phyloP scores from a whole-genome alignment of 108 stramenopile species.

The Schizochytrium sp. region DNA sequence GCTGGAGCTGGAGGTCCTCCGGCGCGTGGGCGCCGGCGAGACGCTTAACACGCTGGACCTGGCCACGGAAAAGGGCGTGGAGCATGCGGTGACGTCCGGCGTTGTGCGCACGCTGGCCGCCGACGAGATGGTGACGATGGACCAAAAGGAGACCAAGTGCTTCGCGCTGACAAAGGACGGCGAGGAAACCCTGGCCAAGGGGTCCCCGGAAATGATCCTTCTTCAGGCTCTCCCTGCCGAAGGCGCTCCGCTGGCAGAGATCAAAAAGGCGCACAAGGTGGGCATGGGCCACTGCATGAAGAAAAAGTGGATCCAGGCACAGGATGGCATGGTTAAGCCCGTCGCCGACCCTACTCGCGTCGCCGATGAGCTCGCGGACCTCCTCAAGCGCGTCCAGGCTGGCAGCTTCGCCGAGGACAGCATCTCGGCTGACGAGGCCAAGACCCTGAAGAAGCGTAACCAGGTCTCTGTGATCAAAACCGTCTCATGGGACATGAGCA shows the following conservation, averaged over 20 bases:
- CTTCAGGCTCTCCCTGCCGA: slow-evolving; percentile 58
- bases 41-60: not conserved
- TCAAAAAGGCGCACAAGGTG: slow-evolving; percentile 73
- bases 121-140: slow-evolving; percentile 66
- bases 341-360: slow-evolving; percentile 33
- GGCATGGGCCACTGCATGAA: slow-evolving; percentile 89
- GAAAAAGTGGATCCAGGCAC: slow-evolving; percentile 81
- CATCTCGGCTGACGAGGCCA: not conserved
- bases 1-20: not conserved
- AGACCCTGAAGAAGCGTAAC: slow-evolving; percentile 42
- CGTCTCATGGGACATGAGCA: slow-evolving; percentile 71
- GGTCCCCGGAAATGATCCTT: slow-evolving; percentile 74
- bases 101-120: slow-evolving; percentile 68
- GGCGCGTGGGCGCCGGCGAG: not conserved
- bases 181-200: slow-evolving; percentile 55
- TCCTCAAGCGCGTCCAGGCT: slow-evolving; percentile 41
- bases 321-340: slow-evolving; percentile 51
- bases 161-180: slow-evolving; percentile 67
- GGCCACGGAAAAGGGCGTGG: slow-evolving; percentile 35
- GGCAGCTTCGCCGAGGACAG: slow-evolving; percentile 10
- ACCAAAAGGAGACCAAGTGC: slow-evolving; percentile 52
- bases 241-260: slow-evolving; percentile 46
- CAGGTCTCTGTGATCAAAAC: slow-evolving; percentile 43
- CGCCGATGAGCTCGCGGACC: slow-evolving; percentile 51
- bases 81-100: slow-evolving; percentile 71